Evolutionary conservation across 306 rosid genomes (phyloP).

Genomic region (Pyrus betulifolia): DNA sequence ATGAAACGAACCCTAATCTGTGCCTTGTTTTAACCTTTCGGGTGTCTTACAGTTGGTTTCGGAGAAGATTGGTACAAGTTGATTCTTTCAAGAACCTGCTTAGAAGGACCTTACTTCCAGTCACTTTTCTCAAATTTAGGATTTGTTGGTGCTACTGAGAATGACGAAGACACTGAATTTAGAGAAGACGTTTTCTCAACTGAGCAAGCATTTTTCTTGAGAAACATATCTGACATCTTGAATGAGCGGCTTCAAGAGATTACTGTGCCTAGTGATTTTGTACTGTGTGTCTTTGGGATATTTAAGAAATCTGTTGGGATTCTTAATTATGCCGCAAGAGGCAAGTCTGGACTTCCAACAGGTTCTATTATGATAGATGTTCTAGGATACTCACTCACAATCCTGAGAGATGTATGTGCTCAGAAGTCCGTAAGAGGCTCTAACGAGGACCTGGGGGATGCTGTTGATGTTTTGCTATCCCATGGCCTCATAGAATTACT

Average conservation of each 20-base stretch:
- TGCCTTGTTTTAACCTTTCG: background rate
- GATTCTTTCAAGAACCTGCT: conserved; percentile 61
- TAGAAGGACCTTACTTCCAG: conserved; percentile 46
- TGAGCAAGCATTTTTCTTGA: conserved; percentile 52
- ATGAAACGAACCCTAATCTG: background rate
- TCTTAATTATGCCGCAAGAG: conserved; percentile 21
- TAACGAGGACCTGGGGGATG: conserved; percentile 23
- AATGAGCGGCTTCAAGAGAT: conserved; percentile 42
- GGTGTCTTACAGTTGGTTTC: conserved; percentile 44
- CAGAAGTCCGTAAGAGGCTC: conserved; percentile 23
- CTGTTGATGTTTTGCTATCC: conserved; percentile 42
- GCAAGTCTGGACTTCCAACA: conserved; percentile 55
- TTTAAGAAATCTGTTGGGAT: conserved; percentile 45
- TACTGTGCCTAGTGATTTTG: conserved; percentile 32
- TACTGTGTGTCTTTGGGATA: conserved; percentile 38
- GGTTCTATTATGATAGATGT: conserved; percentile 41
- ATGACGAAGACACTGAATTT: conserved; percentile 18
- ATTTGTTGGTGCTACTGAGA: conserved; percentile 10
- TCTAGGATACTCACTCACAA: conserved; percentile 62
- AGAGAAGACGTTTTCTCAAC: conserved; percentile 20
- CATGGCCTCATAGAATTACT: conserved; percentile 45
- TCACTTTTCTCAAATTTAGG: conserved; percentile 32
- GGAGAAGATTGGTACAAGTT: conserved; percentile 68
- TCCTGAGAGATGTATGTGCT: conserved; percentile 71
- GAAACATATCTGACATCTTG: conserved; percentile 40